These are phyloP conservation scores for Cinnamomum chago DNA, from an alignment of 164 flowering plant genomes.

Conservation along the genomic window DNA sequence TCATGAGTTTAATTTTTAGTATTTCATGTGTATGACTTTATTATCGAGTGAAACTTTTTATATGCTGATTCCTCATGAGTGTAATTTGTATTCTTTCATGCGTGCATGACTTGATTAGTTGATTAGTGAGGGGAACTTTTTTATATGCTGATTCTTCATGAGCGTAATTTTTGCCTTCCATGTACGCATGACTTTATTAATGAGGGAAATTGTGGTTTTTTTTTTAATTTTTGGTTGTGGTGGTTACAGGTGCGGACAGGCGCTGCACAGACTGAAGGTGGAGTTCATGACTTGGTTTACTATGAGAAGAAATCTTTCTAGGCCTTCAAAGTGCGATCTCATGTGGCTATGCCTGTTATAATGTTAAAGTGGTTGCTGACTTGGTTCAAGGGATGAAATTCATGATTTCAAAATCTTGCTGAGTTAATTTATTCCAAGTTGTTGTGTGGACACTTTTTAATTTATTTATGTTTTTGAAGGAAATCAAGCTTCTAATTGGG, in stretches of 20 bases:
- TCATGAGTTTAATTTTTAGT: not conserved
- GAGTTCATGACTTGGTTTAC: conserved; percentile 67
- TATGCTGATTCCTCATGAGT: not conserved
- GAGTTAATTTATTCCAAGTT: too few species aligned
- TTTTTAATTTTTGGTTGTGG: not conserved
- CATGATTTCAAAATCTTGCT: too few species aligned
- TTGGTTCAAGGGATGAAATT: too few species aligned
- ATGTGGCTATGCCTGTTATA: too few species aligned
- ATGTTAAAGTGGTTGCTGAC: too few species aligned
- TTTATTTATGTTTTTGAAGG: too few species aligned
- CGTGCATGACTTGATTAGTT: too few species aligned
- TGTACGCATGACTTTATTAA: not conserved
- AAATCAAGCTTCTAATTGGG: too few species aligned
- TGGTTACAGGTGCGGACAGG: conserved; percentile 57
- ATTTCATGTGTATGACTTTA: not conserved
- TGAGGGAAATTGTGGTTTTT: not conserved
- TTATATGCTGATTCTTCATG: not conserved
- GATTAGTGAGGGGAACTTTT: not conserved
- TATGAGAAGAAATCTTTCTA: conserved; percentile 70
- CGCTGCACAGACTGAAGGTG: conserved; percentile 88
- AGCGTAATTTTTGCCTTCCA: not conserved
- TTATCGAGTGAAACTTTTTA: not conserved
- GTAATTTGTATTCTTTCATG: not conserved
- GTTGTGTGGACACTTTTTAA: too few species aligned
- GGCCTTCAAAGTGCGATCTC: conserved; percentile 6